Conservation (phyloP, 2,329 filamentous ascomycete species). For the Rhinocladiella mackenziei region DNA sequence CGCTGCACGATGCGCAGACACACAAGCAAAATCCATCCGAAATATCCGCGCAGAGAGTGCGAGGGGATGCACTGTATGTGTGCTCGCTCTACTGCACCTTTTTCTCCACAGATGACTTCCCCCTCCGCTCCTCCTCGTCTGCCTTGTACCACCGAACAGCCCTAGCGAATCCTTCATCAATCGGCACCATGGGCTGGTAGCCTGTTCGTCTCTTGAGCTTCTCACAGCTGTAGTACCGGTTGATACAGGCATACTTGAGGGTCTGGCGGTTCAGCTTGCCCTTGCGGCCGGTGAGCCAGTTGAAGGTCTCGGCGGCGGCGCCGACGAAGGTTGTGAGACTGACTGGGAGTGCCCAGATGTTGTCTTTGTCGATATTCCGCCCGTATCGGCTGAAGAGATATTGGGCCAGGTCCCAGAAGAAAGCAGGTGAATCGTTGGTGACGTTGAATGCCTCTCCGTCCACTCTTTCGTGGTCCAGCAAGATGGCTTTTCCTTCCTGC, state of each 20-base stretch:
- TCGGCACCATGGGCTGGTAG: constrained; percentile 43
- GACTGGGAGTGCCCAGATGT: constrained; percentile 43
- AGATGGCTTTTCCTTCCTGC: constrained; percentile 50
- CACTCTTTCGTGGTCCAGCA: constrained; percentile 68
- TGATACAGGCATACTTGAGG: constrained; percentile 48
- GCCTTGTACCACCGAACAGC: constrained; percentile 36
- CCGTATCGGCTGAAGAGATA: constrained; percentile 64
- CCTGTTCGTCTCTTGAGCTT: constrained; percentile 46
- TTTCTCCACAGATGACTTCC: constrained; percentile 36
- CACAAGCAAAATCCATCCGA: no score
- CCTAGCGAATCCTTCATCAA: constrained; percentile 47
- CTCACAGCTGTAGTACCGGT: constrained; percentile 46
- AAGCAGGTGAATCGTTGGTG: constrained; percentile 81
- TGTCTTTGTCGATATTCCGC: constrained; percentile 40
- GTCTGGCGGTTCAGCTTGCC: constrained; percentile 44
- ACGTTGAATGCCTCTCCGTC: constrained; percentile 88
- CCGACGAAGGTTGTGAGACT: constrained; percentile 40
- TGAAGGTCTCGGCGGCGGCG: constrained; percentile 40
- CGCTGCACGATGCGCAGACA: no score
- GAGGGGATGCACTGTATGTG: not conserved
- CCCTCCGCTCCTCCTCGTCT: constrained; percentile 35
- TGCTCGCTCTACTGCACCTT: constrained; percentile 37
- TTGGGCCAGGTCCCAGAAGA: constrained; percentile 85
- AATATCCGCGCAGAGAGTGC: not conserved
- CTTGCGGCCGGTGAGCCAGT: constrained; percentile 43